Evolutionary conservation across 208 protist genomes (phyloP), one percentile per base, ranked within the genome.

Genomic region (Crithidia thermophila): DNA sequence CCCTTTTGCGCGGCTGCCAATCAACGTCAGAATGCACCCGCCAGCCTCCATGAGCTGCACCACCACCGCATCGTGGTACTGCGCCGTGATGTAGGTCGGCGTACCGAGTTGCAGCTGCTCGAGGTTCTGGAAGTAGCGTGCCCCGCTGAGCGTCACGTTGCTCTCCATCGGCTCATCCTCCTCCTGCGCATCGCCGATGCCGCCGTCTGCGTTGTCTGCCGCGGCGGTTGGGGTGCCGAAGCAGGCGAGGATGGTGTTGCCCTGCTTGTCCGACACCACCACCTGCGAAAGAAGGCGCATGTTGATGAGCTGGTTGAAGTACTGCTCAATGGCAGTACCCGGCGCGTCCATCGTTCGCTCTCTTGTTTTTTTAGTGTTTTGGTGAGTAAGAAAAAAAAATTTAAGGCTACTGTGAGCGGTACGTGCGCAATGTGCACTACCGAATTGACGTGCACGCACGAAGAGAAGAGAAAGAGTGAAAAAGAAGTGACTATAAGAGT

Each of bases 291-390:
- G 63, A 8, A 94, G 81, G 2, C 75, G 51, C 87, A 94, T 87
- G 58, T 87, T 67, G 10, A 93, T 90, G 51, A 96, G 88, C 57
- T 93, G 83, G 55, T 92, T 91, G 71, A 94, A 91, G 75, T 87
- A 96, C 74, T 94, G 85, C 85, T 93, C 85, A 49, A 96, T 72
- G 5, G 84, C 87, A 46, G 88, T 91, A 5, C 81, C 71, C 3
- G 78, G 79, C 0, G 23, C 77, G 33, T 90, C 79, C 79, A 86
- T 87, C 27, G 27, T 66, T n/a, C n/a, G n/a, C n/a, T n/a, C n/a
- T n/a, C n/a, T n/a, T n/a, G n/a, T n/a, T n/a, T n/a, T n/a, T n/a
- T n/a, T 50, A 57, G 27, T 46, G 16, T 40, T n/a, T 20, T 28
- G 28, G 3, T 59, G 6, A 50, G 14, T 33, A 31, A 59, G 18